Evolutionary conservation across 345 rosid genomes (phyloP), one percentile per base, ranked within the genome.

Genomic region (Salix purpurea): DNA sequence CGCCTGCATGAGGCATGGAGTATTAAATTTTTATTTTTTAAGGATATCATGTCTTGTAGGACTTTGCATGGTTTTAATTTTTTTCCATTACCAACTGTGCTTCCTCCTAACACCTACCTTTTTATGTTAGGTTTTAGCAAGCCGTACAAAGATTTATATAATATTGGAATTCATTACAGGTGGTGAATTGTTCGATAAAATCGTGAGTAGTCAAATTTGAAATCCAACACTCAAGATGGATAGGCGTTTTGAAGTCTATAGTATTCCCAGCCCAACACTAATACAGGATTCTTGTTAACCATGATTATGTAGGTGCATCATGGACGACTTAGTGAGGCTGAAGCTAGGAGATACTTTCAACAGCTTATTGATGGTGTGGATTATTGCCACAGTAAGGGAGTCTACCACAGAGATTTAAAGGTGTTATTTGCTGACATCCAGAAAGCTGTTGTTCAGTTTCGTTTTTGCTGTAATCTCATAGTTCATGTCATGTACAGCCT

Each of bases 331-430:
- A 88, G 92, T 83, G 98, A 96, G 85, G 86, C 96, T 54, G 98
- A 93, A 81, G 86, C 99, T 76, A 85, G 97, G 86, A 89, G 79
- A 79, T 91, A 90, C 80, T 93, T 93, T 83, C 98, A 96, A 72
- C 98, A 93, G 80, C 99, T 96, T 84, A 91, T 96, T 79, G 99
- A 93, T 82, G 98, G 98, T 34, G 99, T 93, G 83, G 99, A 92
- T 83, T 96, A 86, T 83, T 96, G 96, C 74, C 99, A 91, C 64
- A 88, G 92, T 72, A 93, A 91, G 79, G 98, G 96, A 23, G 98
- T 96, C 56, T 96, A 90, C 83, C 99, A 93, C 75, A 86, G 99
- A 89, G 99, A 96, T 83, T 83, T 93, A 64, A 96, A 96, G 97
- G 99, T 92, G 54, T 28, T 30, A 24, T 28, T 28, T 44, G 48